Conservation (phyloP, 2,329 filamentous ascomycete genomes). For the Colletotrichum sp. region DNA sequence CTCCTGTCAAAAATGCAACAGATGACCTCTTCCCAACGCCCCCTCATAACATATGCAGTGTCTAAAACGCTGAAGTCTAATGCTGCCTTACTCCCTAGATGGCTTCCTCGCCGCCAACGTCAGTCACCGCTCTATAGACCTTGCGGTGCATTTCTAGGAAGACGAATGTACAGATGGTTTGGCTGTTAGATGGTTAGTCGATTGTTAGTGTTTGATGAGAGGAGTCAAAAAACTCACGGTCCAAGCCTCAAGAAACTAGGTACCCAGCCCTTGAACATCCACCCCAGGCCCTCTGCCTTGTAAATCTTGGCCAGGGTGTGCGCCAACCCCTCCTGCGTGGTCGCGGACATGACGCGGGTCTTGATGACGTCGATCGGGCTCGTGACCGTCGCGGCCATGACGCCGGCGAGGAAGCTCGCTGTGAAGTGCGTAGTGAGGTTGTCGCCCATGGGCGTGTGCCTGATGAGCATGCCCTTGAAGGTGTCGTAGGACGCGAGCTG, state of each 20-base stretch:
- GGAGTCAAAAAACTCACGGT: slow-evolving; percentile 52
- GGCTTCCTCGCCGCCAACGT: slow-evolving; percentile 36
- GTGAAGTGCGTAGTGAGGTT: slow-evolving; percentile 79
- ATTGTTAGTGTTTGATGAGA: not conserved
- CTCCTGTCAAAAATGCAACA: slow-evolving; percentile 21
- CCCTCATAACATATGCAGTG: slow-evolving; percentile 1
- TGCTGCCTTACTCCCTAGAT: not conserved
- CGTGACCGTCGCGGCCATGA: slow-evolving; percentile 84
- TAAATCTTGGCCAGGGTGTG: slow-evolving; percentile 71
- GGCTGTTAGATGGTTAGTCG: slow-evolving; percentile 45
- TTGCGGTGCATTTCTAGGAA: slow-evolving; percentile 89
- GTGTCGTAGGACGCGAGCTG: slow-evolving; percentile 86
- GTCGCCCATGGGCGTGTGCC: slow-evolving; percentile 70
- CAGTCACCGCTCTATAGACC: slow-evolving; percentile 65
- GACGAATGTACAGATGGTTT: slow-evolving; percentile 87
- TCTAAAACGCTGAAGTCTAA: slow-evolving; percentile 6
- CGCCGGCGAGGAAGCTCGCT: slow-evolving; percentile 78
- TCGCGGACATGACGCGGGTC: slow-evolving; percentile 82
- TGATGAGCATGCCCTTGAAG: slow-evolving; percentile 75
- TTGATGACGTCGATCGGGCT: slow-evolving; percentile 90
- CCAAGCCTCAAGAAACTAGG: slow-evolving; percentile 73
- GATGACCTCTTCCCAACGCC: slow-evolving; percentile 11
- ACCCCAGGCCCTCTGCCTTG: slow-evolving; percentile 72
- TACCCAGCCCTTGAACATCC: slow-evolving; percentile 92
- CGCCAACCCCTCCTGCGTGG: slow-evolving; percentile 56